Percentiles rank a stretch among this genome's conserved stretches.
Evolutionary conservation across 257 asterid species (phyloP).

Genomic region (Galeopsis tetrahit): DNA sequence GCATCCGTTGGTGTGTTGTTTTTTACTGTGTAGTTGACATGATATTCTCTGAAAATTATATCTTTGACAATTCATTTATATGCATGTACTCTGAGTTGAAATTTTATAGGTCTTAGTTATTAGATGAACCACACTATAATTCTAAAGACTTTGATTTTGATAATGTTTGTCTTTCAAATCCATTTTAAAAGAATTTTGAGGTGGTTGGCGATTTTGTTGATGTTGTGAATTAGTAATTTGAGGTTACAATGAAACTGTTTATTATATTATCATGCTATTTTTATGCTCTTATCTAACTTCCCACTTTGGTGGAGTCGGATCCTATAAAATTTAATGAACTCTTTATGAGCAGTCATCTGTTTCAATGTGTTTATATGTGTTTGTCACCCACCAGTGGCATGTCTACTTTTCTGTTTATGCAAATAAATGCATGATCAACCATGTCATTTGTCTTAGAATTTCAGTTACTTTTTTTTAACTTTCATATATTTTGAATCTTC

Average conservation of each 20-base stretch:
- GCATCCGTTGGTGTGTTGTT: background rate
- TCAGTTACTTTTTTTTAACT: background rate
- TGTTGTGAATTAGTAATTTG: background rate
- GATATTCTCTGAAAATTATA: constrained; percentile 18
- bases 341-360: background rate
- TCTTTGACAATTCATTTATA: background rate
- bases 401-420: background rate
- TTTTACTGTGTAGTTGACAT: background rate
- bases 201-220: background rate
- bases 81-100: background rate
- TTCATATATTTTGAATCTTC: background rate
- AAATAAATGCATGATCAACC: background rate
- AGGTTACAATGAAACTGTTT: background rate
- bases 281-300: background rate
- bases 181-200: background rate
- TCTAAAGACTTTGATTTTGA: background rate
- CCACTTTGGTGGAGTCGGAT: background rate
- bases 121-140: background rate
- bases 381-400: background rate
- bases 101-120: constrained; percentile 10
- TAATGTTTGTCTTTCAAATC: background rate
- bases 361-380: background rate
- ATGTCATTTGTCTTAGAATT: constrained; percentile 13
- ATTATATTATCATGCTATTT: background rate
- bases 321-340: background rate